Evolutionary conservation across 2,329 filamentous ascomycete genomes (phyloP), one percentile per base, ranked within the genome.

Genomic region (Lecanosticta acicola): DNA sequence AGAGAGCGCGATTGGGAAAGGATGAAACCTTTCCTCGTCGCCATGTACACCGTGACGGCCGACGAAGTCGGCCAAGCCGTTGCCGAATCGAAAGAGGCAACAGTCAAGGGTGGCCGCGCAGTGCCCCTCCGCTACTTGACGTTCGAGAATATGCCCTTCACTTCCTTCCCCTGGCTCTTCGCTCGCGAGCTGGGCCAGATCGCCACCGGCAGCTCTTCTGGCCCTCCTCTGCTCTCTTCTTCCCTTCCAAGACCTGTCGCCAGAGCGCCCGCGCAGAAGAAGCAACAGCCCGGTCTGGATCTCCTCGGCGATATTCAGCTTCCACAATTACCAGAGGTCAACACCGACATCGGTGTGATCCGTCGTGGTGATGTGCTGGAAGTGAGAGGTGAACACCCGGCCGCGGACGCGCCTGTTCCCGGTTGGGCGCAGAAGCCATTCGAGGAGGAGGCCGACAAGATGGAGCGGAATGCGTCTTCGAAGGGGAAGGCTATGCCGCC

Each of bases 151-250:
- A 84, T 89, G 74, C 91, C 93, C 0, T 71, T 97, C 7, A 93
- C 96, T 57, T 93, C 84, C 48, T 97, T 96, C 58, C 91, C 93
- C 0, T 98, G 93, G 93, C 71, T 97, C 1, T 94, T 97, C 53
- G 75, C 81, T 10, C 75, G 77, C 36, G 78, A 88, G 48, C 72
- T 94, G 3, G 83, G 84, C 1, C 75, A 75, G 39, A 81, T 94
- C 56, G 85, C 84, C 1, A 79, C 68, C 2, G 52, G 45, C 7
- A 49, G 50, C 32, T n/a, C n/a, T n/a, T n/a, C n/a, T n/a, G n/a
- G n/a, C n/a, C n/a, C n/a, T n/a, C n/a, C n/a, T n/a, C n/a, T n/a
- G n/a, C n/a, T n/a, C n/a, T n/a, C n/a, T n/a, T n/a, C n/a, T 29
- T 29, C 24, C 11, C 7, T 11, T 29, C 24, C 24, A 11, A 11